Conservation (phyloP, 2,329 filamentous ascomycete genomes). For the Venturia asperata region DNA sequence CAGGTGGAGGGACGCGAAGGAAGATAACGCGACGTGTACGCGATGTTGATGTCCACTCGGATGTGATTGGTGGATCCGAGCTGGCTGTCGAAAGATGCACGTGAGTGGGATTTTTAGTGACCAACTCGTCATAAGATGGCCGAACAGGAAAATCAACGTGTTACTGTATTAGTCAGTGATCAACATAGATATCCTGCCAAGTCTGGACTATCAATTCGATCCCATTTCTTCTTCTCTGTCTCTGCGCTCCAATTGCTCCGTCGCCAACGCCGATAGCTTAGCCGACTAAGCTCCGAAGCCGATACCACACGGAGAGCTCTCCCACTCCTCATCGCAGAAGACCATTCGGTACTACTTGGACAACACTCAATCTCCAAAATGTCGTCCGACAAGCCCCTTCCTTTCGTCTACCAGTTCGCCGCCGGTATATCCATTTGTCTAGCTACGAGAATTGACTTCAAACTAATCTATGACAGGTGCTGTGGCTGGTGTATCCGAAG, state of each 20-base stretch:
- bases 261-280: neutral
- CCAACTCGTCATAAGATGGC: neutral
- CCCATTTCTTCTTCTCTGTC: neutral
- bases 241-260: neutral
- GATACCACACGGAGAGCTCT: neutral
- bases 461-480: conserved; percentile 52
- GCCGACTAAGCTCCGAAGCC: conserved; percentile 7
- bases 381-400: conserved; percentile 64
- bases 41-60: conserved; percentile 2
- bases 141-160: neutral
- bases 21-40: neutral
- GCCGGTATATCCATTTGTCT: conserved; percentile 56
- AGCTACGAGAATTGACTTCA: conserved; percentile 24
- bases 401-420: conserved; percentile 91
- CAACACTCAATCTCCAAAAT: conserved; percentile 26
- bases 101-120: conserved; percentile 1
- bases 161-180: neutral
- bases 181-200: neutral
- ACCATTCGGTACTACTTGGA: neutral
- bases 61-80: too few relatives aligned
- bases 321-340: neutral
- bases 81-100: neutral
- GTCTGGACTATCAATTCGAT: neutral
- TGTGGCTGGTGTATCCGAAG: conserved; percentile 96
- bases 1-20: neutral